Conservation (phyloP, 129 eudicot species). For the sunflower (Helianthus annuus) region DNA sequence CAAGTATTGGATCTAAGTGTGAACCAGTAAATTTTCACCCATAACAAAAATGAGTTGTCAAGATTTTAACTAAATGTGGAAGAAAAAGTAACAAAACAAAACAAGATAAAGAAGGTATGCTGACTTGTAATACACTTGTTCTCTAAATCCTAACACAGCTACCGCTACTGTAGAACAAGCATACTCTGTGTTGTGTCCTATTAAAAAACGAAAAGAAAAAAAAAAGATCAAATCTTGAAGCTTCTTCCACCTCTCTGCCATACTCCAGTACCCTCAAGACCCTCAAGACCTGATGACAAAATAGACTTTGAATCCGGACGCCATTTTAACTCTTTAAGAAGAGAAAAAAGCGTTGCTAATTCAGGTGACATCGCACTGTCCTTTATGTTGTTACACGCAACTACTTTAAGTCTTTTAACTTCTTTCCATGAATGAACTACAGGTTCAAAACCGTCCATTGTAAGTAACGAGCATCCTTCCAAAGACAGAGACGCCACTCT, state of each 20-base stretch:
- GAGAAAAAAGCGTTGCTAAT: constrained; percentile 68
- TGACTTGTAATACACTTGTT: constrained; percentile 31
- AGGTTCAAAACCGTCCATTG: constrained; percentile 76
- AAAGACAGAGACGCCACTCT: constrained; percentile 62
- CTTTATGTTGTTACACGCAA: constrained; percentile 81
- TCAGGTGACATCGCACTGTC: constrained; percentile 75
- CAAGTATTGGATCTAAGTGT: not conserved
- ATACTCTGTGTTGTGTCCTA: constrained; percentile 21
- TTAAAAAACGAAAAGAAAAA: not conserved
- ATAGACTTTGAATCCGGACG: constrained; percentile 86
- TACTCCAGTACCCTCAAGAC: constrained; percentile 84
- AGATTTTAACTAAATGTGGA: constrained; percentile 5
- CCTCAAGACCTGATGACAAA: constrained; percentile 71
- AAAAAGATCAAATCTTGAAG: constrained; percentile 44
- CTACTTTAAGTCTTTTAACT: constrained; percentile 73
- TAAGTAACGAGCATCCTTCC: constrained; percentile 91
- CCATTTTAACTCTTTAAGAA: constrained; percentile 91
- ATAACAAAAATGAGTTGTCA: not conserved
- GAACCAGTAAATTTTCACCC: not conserved
- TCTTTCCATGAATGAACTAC: constrained; percentile 82
- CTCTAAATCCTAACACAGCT: constrained; percentile 25
- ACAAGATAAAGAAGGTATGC: constrained; percentile 16
- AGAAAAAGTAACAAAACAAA: constrained; percentile 15
- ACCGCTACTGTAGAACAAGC: constrained; percentile 23
- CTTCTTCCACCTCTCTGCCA: constrained; percentile 87